Conservation (phyloP, 2,329 filamentous ascomycete genomes). For the Fusarium tjaetaba region DNA sequence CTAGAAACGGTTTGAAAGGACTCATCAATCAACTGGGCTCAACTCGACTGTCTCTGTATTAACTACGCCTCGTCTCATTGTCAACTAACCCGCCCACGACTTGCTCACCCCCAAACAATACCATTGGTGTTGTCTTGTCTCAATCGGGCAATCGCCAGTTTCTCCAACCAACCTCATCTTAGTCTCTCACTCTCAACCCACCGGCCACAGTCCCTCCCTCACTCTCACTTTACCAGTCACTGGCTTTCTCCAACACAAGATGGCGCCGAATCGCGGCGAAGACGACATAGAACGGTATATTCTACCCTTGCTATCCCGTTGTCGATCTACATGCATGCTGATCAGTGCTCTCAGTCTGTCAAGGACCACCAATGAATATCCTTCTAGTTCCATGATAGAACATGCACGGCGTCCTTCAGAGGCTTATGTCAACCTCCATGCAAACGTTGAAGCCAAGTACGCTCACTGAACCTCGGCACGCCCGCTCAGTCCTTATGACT, state of each 20-base stretch:
- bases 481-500: slow-evolving; percentile 3
- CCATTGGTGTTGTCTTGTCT: not conserved
- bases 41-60: slow-evolving; percentile 10
- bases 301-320: not conserved
- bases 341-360: slow-evolving; percentile 29
- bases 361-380: slow-evolving; percentile 42
- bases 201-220: not conserved
- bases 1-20: slow-evolving; percentile 12
- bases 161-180: not conserved
- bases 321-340: slow-evolving; percentile 14
- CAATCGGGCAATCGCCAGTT: slow-evolving; percentile 8
- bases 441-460: slow-evolving; percentile 59
- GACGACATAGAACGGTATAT: slow-evolving; percentile 45
- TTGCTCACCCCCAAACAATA: not conserved
- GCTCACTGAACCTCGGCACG: slow-evolving; percentile 18
- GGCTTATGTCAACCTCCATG: slow-evolving; percentile 55
- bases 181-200: not conserved
- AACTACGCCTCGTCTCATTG: not conserved
- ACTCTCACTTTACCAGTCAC: not conserved
- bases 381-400: slow-evolving; percentile 48
- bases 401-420: slow-evolving; percentile 48
- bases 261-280: slow-evolving; percentile 39
- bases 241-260: slow-evolving; percentile 16
- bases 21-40: not conserved
- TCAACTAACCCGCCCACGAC: not conserved